These are phyloP conservation scores for Aspergillus sp. DNA, from an alignment of 2,329 filamentous ascomycete species.

Conservation along the genomic window DNA sequence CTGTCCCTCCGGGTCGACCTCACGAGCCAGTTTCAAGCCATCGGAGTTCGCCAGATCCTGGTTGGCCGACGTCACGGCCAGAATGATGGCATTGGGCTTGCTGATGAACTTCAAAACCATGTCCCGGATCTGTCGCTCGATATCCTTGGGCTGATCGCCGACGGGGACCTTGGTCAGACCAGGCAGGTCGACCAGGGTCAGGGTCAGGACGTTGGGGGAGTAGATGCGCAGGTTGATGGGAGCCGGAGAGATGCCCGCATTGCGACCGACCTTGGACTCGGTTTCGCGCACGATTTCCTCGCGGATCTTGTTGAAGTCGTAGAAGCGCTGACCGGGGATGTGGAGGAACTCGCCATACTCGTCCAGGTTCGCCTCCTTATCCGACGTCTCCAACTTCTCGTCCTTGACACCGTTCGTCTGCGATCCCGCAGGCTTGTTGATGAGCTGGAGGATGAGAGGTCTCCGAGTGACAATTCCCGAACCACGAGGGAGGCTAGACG, in stretches of 20 bases:
- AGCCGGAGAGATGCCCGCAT: conserved; percentile 91
- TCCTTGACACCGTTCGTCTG: conserved; percentile 69
- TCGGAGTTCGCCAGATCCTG: conserved; percentile 98
- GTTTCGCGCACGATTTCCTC: conserved; percentile 98
- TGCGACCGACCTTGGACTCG: conserved; percentile 91
- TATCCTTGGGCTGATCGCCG: conserved; percentile 93
- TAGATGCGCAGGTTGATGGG: conserved; percentile 98
- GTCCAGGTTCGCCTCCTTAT: conserved; percentile 85
- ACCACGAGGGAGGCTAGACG: conserved; percentile 80
- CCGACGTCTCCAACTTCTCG: conserved; percentile 64
- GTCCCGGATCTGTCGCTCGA: conserved; percentile 92
- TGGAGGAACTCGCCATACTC: conserved; percentile 99
- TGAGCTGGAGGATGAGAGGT: conserved; percentile 94
- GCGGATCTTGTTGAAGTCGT: conserved; percentile 96
- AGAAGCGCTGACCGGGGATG: conserved; percentile 94
- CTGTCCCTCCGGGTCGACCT: conserved; percentile 96
- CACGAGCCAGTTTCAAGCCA: conserved; percentile 89
- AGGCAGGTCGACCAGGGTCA: conserved; percentile 94
- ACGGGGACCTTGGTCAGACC: conserved; percentile 96
- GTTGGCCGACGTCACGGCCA: conserved; percentile 94
- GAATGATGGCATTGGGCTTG: conserved; percentile 96
- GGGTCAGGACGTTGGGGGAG: conserved; percentile 94
- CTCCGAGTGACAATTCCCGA: conserved; percentile 96
- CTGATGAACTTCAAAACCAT: conserved; percentile 99
- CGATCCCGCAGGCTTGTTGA: conserved; percentile 72